Evolutionary conservation across 2,329 filamentous ascomycete genomes (phyloP).

Genomic region (Exophiala dermatitidis): DNA sequence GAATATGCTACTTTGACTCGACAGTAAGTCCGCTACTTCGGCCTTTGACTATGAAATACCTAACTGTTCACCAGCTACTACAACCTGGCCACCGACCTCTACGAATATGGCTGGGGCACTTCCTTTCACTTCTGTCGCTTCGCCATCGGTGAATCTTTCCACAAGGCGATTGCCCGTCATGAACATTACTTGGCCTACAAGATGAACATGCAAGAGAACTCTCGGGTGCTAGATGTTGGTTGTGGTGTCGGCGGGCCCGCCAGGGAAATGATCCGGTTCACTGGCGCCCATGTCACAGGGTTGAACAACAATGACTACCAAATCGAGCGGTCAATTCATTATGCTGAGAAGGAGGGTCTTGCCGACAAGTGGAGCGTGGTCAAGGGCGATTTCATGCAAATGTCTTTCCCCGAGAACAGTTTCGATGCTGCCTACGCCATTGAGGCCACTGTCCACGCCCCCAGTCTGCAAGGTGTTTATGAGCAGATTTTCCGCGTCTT

Average conservation of each 20-base stretch:
- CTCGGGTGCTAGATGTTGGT: conserved; percentile 90
- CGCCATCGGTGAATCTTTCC: conserved; percentile 75
- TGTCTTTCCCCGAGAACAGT: conserved; percentile 83
- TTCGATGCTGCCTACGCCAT: conserved; percentile 97
- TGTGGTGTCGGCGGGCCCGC: conserved; percentile 95
- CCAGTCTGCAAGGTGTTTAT: conserved; percentile 84
- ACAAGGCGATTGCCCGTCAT: conserved; percentile 87
- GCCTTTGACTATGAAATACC: conserved; percentile 20
- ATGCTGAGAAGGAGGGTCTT: conserved; percentile 74
- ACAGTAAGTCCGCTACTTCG: conserved; percentile 58
- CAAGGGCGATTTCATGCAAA: conserved; percentile 99
- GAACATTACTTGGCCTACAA: conserved; percentile 94
- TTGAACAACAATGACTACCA: conserved; percentile 99
- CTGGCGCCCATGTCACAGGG: conserved; percentile 78
- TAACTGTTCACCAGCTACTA: conserved; percentile 62
- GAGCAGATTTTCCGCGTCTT: conserved; percentile 88
- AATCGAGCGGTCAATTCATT: conserved; percentile 83
- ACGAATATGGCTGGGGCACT: conserved; percentile 94
- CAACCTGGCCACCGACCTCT: conserved; percentile 90
- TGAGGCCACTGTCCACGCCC: conserved; percentile 92
- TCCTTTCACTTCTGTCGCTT: conserved; percentile 98
- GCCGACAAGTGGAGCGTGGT: conserved; percentile 73
- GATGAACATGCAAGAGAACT: conserved; percentile 76
- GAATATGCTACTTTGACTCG: conserved; percentile 91
- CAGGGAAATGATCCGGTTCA: conserved; percentile 93